Base-by-base conservation (phyloP, 768 basidiomycete species). In the Boletus pseudopeckii region DNA sequence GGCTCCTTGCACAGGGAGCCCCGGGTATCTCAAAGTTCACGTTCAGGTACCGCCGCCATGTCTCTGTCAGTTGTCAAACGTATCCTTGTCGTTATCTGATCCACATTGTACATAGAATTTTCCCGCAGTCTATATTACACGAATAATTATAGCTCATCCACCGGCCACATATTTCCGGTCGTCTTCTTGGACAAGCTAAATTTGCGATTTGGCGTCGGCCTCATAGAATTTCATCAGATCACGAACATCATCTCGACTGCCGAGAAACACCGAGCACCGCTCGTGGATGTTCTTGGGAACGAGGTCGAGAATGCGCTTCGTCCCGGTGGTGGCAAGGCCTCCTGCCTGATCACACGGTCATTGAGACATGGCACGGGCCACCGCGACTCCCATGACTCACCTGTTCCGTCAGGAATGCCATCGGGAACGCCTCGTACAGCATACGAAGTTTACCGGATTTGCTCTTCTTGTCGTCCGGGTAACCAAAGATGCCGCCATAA, bases 401-500 rank as follows among this genome's bases (percentile, higher is more conserved):
- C 81, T 96, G 93, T 65, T 98, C 95, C 3, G 85, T 93, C 68
- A 98, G 73, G 75, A 87, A 95, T 9, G 93, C 90, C 95, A 98
- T 97, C 18, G 95, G 96, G 80, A 97, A 98, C 4, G 92, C 96
- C 73, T 98, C 97, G 63, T 98, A 99, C 43, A 99, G 76, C 67
- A 98, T 74, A 65, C 97, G 81, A 63, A 99, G 78, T 75, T 99
- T 99, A 44, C 97, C 96, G 52, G 74, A 86, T 80, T 96, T 97
- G 74, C 84, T 90, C 82, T 98, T 98, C 82, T 92, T 97, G 75
- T 99, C 97, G 65, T 86, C 86, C 8, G 97, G 97, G 71, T 99
- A 99, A 9, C 94, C 96, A 64, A 99, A 99, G 65, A 99, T 98
- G 40, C 97, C 97, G 22, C 97, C 97, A 66, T 99, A 99, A 4